phyloP scores from a whole-genome alignment of 306 rosid genomes.

The Trichosanthes truncata region DNA sequence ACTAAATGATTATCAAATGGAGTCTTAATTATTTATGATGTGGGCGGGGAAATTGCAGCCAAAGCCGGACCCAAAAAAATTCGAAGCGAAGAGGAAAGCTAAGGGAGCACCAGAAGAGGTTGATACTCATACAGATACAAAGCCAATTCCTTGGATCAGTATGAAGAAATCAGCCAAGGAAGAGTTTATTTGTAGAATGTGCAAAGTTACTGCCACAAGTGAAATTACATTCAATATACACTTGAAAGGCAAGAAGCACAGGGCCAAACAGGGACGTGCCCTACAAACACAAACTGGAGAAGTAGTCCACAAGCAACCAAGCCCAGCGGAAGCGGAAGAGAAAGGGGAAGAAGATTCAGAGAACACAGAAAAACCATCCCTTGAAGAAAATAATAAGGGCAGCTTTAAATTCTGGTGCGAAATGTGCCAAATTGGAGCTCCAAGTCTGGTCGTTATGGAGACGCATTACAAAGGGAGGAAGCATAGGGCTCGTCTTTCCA shows the following conservation, averaged over 20 bases:
- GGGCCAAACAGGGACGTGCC: slow-evolving; percentile 24
- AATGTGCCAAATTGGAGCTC: slow-evolving; percentile 21
- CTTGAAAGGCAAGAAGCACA: slow-evolving; percentile 58
- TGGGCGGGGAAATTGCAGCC: slow-evolving; percentile 27
- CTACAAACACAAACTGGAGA: slow-evolving; percentile 1
- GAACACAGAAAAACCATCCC: background rate
- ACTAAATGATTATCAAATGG: no score
- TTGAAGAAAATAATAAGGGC: background rate
- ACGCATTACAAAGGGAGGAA: slow-evolving; percentile 31
- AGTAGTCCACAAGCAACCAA: background rate
- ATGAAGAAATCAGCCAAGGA: slow-evolving; percentile 26
- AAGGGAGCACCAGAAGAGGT: background rate
- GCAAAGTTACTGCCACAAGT: slow-evolving; percentile 29
- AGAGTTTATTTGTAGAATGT: slow-evolving; percentile 47
- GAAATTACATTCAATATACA: slow-evolving; percentile 32
- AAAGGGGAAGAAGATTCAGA: no score
- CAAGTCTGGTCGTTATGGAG: slow-evolving; percentile 17
- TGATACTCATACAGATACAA: background rate
- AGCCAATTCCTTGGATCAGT: background rate
- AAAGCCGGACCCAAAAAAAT: slow-evolving; percentile 28
- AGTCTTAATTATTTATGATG: background rate
- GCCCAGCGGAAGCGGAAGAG: background rate
- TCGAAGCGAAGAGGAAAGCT: slow-evolving; percentile 36
- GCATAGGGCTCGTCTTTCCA: slow-evolving; percentile 18
- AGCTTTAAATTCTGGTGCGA: slow-evolving; percentile 29